A percentile compares a stretch with the other conserved stretches of the same genome.
phyloP scores from a whole-genome alignment of 31 red algal genomes.

The Bonnemaisonia californica region DNA sequence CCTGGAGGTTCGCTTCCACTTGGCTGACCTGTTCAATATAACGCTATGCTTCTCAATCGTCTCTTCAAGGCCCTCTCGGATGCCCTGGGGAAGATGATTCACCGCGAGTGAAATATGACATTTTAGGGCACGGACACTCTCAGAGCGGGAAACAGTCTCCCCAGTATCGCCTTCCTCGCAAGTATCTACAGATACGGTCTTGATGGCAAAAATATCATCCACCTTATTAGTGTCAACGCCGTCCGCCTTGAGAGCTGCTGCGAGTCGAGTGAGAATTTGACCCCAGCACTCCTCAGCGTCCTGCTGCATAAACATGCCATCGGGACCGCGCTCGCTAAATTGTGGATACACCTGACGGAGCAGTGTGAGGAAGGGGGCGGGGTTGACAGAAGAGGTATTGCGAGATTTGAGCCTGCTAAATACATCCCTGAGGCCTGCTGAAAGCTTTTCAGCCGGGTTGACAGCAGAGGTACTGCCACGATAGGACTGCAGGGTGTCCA shows the following conservation, averaged over 20 bases:
- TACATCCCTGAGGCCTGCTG: slow-evolving; percentile 51
- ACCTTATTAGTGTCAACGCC: slow-evolving; percentile 45
- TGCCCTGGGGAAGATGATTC: slow-evolving; percentile 79
- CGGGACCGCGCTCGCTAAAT: slow-evolving; percentile 70
- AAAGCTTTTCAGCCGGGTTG: slow-evolving; percentile 58
- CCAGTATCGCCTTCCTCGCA: slow-evolving; percentile 61
- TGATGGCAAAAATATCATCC: slow-evolving; percentile 74
- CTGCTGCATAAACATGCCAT: slow-evolving; percentile 86
- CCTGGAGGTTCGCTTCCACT: slow-evolving; percentile 65
- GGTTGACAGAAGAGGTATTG: slow-evolving; percentile 39
- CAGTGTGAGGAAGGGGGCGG: slow-evolving; percentile 48
- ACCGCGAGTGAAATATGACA: slow-evolving; percentile 83
- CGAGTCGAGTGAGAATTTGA: slow-evolving; percentile 54
- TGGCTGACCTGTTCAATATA: slow-evolving; percentile 33
- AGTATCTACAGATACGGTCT: slow-evolving; percentile 53
- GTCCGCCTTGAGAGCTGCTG: slow-evolving; percentile 26
- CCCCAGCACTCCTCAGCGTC: slow-evolving; percentile 96
- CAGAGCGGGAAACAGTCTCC: slow-evolving; percentile 32
- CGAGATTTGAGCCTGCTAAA: slow-evolving; percentile 27
- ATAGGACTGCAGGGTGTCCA: slow-evolving; percentile 39
- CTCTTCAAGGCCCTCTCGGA: slow-evolving; percentile 78
- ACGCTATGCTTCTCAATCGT: slow-evolving; percentile 75
- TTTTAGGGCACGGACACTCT: slow-evolving; percentile 65
- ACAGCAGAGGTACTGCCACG: slow-evolving; percentile 29
- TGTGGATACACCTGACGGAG: slow-evolving; percentile 83